These are phyloP conservation scores for Xylariales sp. DNA, from an alignment of 2,329 filamentous ascomycete species.

Conservation along the genomic window DNA sequence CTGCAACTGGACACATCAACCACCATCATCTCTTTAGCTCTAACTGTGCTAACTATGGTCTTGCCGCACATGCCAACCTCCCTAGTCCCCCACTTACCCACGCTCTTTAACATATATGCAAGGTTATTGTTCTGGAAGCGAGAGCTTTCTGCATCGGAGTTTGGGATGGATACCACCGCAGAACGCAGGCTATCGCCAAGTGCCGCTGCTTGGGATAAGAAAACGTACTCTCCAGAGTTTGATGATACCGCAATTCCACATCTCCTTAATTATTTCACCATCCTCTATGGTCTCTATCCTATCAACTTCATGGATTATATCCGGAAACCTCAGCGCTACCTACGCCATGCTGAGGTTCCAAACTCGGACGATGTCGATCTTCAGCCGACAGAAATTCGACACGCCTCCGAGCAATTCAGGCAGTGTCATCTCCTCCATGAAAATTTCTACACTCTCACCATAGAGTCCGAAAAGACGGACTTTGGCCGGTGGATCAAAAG, in stretches of 20 bases:
- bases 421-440: constrained; percentile 72
- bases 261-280: constrained; percentile 72
- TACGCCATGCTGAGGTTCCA: constrained; percentile 67
- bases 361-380: constrained; percentile 72
- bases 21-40: constrained; percentile 67
- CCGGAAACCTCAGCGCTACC: constrained; percentile 72
- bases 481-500: constrained; percentile 74
- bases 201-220: constrained; percentile 58
- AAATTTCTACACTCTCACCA: constrained; percentile 77
- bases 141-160: constrained; percentile 37
- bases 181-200: constrained; percentile 25
- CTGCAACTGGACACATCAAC: constrained; percentile 75
- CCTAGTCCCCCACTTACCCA: constrained; percentile 63
- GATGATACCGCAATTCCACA: constrained; percentile 62
- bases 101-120: constrained; percentile 77
- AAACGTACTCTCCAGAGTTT: constrained; percentile 55
- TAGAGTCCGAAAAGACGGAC: constrained; percentile 76
- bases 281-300: constrained; percentile 78
- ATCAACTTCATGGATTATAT: constrained; percentile 86
- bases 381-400: constrained; percentile 71
- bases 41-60: constrained; percentile 76
- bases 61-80: constrained; percentile 75
- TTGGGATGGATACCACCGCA: constrained; percentile 32
- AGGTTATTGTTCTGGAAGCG: constrained; percentile 75
- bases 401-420: constrained; percentile 70